A percentile compares a stretch with the other conserved stretches of the same genome.
Evolutionary conservation across 306 rosid genomes (phyloP).

Genomic region (Rosa chinensis): DNA sequence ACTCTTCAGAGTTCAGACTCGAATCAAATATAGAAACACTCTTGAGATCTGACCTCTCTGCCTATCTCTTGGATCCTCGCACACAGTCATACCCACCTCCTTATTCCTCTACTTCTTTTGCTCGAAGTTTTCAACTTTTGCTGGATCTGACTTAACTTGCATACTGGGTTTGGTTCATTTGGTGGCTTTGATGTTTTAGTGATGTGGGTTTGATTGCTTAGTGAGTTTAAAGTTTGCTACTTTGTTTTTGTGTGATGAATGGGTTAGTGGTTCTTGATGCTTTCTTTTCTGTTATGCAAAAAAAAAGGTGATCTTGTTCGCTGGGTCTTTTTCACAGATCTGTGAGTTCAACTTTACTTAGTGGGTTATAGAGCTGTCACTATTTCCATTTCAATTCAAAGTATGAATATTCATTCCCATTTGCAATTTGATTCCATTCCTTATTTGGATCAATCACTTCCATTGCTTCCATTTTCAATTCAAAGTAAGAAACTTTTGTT

Average conservation of each 20-base stretch:
- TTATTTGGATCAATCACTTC: conserved; percentile 43
- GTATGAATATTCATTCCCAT: not conserved
- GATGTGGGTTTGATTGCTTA: conserved; percentile 14
- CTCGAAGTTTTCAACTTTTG: conserved; percentile 3
- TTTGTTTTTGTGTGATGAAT: not conserved
- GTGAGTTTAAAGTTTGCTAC: not conserved
- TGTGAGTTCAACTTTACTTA: not conserved
- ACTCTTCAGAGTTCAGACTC: not conserved
- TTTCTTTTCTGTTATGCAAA: not conserved
- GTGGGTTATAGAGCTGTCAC: conserved; percentile 3
- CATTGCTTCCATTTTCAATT: too few relatives aligned
- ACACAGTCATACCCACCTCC: not conserved
- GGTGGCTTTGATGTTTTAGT: conserved; percentile 15
- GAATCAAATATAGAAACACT: not conserved
- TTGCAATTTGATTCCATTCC: too few relatives aligned
- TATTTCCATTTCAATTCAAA: not conserved
- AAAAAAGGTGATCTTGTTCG: not conserved
- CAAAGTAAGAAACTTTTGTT: not conserved
- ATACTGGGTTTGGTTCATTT: conserved; percentile 13
- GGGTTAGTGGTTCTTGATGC: not conserved
- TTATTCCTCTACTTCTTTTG: conserved; percentile 3
- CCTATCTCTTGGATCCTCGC: conserved; percentile 10
- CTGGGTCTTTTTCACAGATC: conserved; percentile 27
- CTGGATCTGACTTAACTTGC: conserved; percentile 33
- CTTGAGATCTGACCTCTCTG: conserved; percentile 15